phyloP scores from a whole-genome alignment of 371 early-diverging fungal species.

The Lichtheimia hyalospora region DNA sequence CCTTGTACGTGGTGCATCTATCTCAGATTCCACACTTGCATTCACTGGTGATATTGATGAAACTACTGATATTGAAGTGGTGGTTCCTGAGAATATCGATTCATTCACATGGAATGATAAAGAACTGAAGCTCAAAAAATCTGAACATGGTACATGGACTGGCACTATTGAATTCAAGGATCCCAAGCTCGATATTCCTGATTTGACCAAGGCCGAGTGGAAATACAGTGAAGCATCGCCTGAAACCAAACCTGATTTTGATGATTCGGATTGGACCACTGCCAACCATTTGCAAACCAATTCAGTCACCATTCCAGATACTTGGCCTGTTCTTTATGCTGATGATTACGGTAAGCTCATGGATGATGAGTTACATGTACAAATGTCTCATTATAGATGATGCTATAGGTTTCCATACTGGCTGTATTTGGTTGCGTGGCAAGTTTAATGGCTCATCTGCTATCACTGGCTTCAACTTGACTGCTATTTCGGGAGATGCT shows the following conservation, averaged over 20 bases:
- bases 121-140: conserved; percentile 1
- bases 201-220: conserved; percentile 16
- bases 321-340: conserved; percentile 21
- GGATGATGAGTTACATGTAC: neutral
- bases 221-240: conserved; percentile 23
- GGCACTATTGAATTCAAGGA: conserved; percentile 10
- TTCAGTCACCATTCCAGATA: conserved; percentile 11
- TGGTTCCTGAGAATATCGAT: conserved; percentile 7
- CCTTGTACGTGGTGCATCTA: conserved; percentile 21
- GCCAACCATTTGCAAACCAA: conserved; percentile 23
- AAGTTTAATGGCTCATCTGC: conserved; percentile 15
- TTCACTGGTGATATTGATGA: conserved; percentile 20
- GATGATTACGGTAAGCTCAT: conserved; percentile 19
- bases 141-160: conserved; percentile 10
- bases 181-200: conserved; percentile 6
- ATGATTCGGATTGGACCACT: conserved; percentile 20
- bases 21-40: conserved; percentile 6
- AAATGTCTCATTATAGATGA: no score
- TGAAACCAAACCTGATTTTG: conserved; percentile 20
- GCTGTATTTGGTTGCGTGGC: conserved; percentile 25
- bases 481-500: conserved; percentile 17
- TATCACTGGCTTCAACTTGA: conserved; percentile 17
- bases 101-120: conserved; percentile 18
- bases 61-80: conserved; percentile 15
- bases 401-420: conserved; percentile 27